Base-by-base conservation (phyloP, 1,284 basidiomycete species). In the Papiliotrema laurentii region DNA sequence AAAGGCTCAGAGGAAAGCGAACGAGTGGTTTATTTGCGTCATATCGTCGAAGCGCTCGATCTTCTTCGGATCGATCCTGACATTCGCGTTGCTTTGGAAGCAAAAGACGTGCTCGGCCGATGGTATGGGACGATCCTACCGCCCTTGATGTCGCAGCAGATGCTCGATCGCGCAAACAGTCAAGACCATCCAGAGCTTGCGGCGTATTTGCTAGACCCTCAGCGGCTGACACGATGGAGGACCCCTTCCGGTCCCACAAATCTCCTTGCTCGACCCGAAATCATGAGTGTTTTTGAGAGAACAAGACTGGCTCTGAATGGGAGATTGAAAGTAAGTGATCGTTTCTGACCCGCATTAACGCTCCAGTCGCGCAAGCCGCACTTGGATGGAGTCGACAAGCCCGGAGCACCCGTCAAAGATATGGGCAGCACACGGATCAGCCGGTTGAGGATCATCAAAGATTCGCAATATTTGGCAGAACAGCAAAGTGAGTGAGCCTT, bases 391-490 rank as follows among this genome's bases (percentile, higher is more conserved):
- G n/a, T n/a, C n/a, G n/a, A n/a, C n/a, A n/a, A 22, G 19, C 28
- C 11, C 31, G 38, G 50, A 52, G 22, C n/a, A 47, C 22, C 30
- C n/a, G 50, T 47, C n/a, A 35, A 30, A 24, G n/a, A 16, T 14
- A 18, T 13, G 30, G 56, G 61, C 38, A 48, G 44, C 34, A 61
- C 54, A 7, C 60, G 49, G 48, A 54, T 50, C 1, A 28, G 59
- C 34, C 50, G 63, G 10, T 58, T 63, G 47, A 47, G 65, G 16
- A 30, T 55, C 6, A 43, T 68, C 18, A 64, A 68, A 51, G 65
- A 68, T 37, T 63, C 64, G 14, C 38, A 66, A 16, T 59, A 64
- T 5, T 45, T 68, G 9, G 59, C 64, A 4, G 65, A 66, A 45
- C 63, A 66, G 45, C 65, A 68, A 45, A 53, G 64, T 63, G 41